Evolutionary conservation across 2,329 filamentous ascomycete species (phyloP).

Genomic region (Penicillium griseofulvum): DNA sequence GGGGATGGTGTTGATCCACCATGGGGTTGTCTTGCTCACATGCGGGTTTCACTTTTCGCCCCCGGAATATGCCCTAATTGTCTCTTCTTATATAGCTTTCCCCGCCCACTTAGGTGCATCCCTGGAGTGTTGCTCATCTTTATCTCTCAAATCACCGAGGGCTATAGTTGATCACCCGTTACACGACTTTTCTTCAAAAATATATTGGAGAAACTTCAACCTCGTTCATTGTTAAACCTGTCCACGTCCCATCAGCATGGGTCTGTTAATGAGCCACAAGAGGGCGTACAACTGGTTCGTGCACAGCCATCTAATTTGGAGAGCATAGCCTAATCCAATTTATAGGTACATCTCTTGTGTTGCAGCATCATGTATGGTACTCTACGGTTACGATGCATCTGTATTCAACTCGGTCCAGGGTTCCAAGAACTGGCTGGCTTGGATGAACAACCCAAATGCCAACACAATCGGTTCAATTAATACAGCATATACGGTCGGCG

Average conservation of each 20-base stretch:
- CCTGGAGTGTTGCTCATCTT: background rate
- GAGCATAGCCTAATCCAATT: background rate
- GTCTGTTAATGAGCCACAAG: conserved; percentile 24
- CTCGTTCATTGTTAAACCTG: background rate
- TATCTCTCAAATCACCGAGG: background rate
- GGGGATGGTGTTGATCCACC: conserved; percentile 13
- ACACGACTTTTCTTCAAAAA: background rate
- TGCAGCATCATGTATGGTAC: conserved; percentile 70
- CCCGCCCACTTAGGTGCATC: background rate
- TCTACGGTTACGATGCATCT: conserved; percentile 72
- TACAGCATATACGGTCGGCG: conserved; percentile 68
- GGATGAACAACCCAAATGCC: conserved; percentile 52
- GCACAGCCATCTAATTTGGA: background rate
- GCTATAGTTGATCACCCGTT: background rate
- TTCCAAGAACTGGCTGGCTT: conserved; percentile 64
- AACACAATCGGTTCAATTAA: conserved; percentile 59
- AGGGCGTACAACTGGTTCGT: conserved; percentile 34
- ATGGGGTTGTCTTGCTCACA: conserved; percentile 11
- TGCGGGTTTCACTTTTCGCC: conserved; percentile 1
- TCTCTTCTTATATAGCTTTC: conserved; percentile 3
- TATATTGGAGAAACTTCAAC: background rate
- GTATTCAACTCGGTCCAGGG: conserved; percentile 71
- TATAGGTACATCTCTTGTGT: conserved; percentile 64
- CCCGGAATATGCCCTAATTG: conserved; percentile 4
- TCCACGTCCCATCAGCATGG: conserved; percentile 16